Percentiles rank a stretch among this genome's conserved stretches.
These are phyloP conservation scores for Laburnicola sp. DNA, from an alignment of 2,329 filamentous ascomycete species.

Conservation along the genomic window DNA sequence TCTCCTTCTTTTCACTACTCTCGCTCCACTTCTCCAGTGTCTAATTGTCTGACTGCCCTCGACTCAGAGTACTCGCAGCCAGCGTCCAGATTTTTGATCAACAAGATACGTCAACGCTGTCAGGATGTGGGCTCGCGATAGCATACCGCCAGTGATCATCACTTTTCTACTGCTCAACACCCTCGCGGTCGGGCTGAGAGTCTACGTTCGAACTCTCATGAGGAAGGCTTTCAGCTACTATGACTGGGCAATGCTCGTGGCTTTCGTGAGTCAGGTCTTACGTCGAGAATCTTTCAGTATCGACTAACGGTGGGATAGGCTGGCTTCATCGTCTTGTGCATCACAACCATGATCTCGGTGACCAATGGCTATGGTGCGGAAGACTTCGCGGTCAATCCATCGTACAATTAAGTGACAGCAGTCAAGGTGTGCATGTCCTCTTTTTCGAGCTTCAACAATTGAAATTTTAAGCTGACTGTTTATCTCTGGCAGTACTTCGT, in stretches of 20 bases:
- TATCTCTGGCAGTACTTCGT: slow-evolving; percentile 4
- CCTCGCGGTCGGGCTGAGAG: slow-evolving; percentile 4
- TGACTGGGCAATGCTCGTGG: slow-evolving; percentile 10
- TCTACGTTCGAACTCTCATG: slow-evolving; percentile 1
- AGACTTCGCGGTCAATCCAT: slow-evolving; percentile 6
- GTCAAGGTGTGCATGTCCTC: slow-evolving; percentile 5
- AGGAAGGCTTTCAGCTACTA: slow-evolving; percentile 7
- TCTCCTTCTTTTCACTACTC: slow-evolving; percentile 2
- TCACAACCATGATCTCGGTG: slow-evolving; percentile 5
- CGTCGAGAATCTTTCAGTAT: neutral
- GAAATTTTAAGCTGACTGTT: neutral
- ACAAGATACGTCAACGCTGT: neutral
- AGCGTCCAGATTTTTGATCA: neutral
- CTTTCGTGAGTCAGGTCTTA: slow-evolving; percentile 3
- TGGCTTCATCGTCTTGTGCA: slow-evolving; percentile 8
- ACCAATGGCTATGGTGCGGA: slow-evolving; percentile 5
- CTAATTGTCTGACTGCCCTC: neutral
- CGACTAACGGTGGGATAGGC: slow-evolving; percentile 5
- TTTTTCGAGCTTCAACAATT: neutral
- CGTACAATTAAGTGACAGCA: neutral
- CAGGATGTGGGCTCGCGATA: slow-evolving; percentile 8
- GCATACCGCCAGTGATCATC: slow-evolving; percentile 4
- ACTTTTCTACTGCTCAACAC: slow-evolving; percentile 7
- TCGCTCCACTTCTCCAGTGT: slow-evolving; percentile 2
- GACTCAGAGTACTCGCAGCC: slow-evolving; percentile 1